Evolutionary conservation across 331 rosid genomes (phyloP).

Genomic region (Stylosanthes scabra): DNA sequence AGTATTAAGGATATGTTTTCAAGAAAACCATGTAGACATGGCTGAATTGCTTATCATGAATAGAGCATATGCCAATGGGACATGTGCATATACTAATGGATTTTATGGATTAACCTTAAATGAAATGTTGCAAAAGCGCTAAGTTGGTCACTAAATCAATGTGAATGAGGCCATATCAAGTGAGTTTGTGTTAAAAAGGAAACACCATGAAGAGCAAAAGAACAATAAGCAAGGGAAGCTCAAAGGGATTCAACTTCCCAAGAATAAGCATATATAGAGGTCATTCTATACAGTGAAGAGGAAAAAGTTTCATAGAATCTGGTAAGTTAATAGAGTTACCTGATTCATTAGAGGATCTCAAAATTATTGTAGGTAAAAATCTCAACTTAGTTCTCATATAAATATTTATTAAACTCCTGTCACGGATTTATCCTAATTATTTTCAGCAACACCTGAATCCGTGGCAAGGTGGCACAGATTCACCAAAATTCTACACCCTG

Average conservation of each 20-base stretch:
- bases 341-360: conserved; percentile 72
- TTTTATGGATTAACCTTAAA: conserved; percentile 50
- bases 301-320: conserved; percentile 54
- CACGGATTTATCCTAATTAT: no score
- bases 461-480: no score
- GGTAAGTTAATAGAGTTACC: conserved; percentile 85
- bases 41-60: conserved; percentile 68
- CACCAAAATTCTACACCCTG: no score
- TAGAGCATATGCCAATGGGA: conserved; percentile 54
- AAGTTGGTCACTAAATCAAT: conserved; percentile 61
- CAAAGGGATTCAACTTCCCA: conserved; percentile 31
- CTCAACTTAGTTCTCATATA: background rate
- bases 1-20: no score
- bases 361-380: conserved; percentile 71
- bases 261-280: conserved; percentile 87
- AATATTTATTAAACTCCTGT: no score
- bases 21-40: conserved; percentile 66
- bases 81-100: conserved; percentile 21
- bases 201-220: conserved; percentile 46
- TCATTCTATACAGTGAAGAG: conserved; percentile 65
- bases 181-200: conserved; percentile 38
- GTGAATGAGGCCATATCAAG: conserved; percentile 45
- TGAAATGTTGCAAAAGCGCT: conserved; percentile 58
- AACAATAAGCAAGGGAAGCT: conserved; percentile 44
- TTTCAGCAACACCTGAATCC: no score